phyloP scores from a whole-genome alignment of 2,329 filamentous ascomycete species.

The Arthrinium phaeospermum region DNA sequence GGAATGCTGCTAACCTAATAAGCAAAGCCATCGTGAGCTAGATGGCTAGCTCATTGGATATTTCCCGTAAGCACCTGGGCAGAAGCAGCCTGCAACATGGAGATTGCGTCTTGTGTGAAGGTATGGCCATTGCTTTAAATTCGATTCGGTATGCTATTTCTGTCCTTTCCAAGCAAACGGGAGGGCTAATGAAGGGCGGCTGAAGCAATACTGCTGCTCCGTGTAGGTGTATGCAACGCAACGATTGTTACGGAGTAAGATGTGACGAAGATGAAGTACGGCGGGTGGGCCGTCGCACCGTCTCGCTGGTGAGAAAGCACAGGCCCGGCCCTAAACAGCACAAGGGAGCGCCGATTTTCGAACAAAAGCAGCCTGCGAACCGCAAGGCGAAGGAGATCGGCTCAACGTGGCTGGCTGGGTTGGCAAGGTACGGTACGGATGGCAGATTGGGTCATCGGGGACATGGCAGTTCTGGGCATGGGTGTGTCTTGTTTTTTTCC shows the following conservation, averaged over 20 bases:
- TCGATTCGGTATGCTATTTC: neutral
- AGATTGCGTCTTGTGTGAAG: neutral
- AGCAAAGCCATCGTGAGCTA: neutral
- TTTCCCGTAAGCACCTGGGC: too few relatives aligned
- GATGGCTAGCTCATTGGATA: neutral
- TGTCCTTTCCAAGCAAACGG: neutral
- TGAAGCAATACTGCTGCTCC: neutral
- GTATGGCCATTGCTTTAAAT: neutral
- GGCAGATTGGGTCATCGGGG: neutral
- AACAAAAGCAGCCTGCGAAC: neutral
- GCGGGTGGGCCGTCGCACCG: constrained; percentile 7
- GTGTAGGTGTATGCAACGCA: neutral
- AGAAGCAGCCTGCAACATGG: neutral
- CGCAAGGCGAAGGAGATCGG: neutral
- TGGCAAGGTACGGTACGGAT: neutral
- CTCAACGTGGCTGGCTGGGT: neutral
- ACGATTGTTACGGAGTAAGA: neutral
- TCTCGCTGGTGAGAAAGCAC: neutral
- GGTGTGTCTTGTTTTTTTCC: neutral
- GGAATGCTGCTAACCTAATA: neutral
- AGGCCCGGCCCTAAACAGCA: constrained; percentile 1
- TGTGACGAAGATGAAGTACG: neutral
- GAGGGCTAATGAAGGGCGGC: neutral
- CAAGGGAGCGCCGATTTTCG: neutral
- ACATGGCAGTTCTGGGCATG: too few relatives aligned